Percentiles rank a stretch among this genome's conserved stretches.
Conservation (phyloP, 495 filamentous ascomycete species). For the Diplogelasinospora grovesii region DNA sequence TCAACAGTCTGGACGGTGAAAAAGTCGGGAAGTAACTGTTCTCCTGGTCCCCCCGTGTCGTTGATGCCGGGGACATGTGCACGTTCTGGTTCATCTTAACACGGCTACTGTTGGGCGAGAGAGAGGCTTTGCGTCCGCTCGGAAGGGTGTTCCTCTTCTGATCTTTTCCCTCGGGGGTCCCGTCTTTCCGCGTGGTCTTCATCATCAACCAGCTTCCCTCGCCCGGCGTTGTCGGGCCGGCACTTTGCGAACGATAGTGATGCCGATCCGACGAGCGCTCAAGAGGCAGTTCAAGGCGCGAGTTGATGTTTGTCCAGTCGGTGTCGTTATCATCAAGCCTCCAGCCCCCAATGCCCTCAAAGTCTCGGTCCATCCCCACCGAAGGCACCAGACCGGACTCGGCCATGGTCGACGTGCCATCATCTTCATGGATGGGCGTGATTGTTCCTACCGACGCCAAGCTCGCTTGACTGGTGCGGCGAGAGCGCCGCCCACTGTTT, state of each 20-base stretch:
- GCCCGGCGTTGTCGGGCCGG: constrained; percentile 18
- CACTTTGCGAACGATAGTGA: constrained; percentile 33
- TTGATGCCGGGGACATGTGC: constrained; percentile 12
- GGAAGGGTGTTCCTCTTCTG: not conserved
- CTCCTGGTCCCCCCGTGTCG: constrained; percentile 15
- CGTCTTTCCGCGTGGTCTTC: constrained; percentile 11
- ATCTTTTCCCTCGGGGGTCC: constrained; percentile 16
- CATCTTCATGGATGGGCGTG: constrained; percentile 25
- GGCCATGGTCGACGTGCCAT: not conserved
- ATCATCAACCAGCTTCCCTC: constrained; percentile 18
- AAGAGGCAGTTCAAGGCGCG: constrained; percentile 62
- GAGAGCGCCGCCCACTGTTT: constrained; percentile 23
- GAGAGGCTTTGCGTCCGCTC: not conserved
- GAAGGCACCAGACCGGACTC: constrained; percentile 33
- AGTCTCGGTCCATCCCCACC: constrained; percentile 56
- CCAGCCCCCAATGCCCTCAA: constrained; percentile 84
- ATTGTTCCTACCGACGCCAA: constrained; percentile 22
- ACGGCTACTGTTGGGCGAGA: constrained; percentile 29
- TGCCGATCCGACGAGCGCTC: constrained; percentile 45
- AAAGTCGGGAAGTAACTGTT: constrained; percentile 20
- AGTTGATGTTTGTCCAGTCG: constrained; percentile 69
- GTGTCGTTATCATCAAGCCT: constrained; percentile 50
- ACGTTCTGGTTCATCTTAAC: constrained; percentile 21
- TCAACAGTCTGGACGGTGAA: too few relatives aligned
- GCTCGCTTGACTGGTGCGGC: constrained; percentile 28